phyloP scores from a whole-genome alignment of 2,329 filamentous ascomycete genomes.

The Fusarium chuoi region DNA sequence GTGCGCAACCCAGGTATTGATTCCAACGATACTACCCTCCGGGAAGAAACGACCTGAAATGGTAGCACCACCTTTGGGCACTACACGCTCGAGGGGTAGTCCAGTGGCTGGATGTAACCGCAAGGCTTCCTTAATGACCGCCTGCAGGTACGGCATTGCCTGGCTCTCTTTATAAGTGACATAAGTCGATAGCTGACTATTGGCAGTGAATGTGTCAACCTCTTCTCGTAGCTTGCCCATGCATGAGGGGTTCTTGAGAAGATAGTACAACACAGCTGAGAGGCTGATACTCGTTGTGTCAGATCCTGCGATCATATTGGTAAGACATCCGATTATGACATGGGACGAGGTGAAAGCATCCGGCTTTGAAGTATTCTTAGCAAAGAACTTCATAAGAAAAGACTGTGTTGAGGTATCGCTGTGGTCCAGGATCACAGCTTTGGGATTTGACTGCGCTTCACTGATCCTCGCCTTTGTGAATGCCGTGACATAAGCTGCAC shows the following conservation, averaged over 20 bases:
- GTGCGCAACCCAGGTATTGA: not conserved
- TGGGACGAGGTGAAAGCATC: not conserved
- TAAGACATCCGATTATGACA: not conserved
- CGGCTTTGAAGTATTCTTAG: not conserved
- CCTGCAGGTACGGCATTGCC: conserved; percentile 20
- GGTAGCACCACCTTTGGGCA: not conserved
- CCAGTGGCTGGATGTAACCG: conserved; percentile 33
- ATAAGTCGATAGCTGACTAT: not conserved
- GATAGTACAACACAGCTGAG: not conserved
- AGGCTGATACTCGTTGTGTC: not conserved
- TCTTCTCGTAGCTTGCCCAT: not conserved
- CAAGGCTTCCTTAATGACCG: conserved; percentile 32
- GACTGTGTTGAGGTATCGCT: not conserved
- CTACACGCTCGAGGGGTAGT: conserved; percentile 9
- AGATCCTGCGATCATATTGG: not conserved
- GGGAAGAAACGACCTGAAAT: not conserved
- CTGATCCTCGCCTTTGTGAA: conserved; percentile 11
- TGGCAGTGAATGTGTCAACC: not conserved
- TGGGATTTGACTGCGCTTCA: not conserved
- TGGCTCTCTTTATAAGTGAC: not conserved
- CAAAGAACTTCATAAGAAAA: not conserved
- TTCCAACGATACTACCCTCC: not conserved
- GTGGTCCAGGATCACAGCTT: not conserved
- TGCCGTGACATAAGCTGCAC: conserved; percentile 23
- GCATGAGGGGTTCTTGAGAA: not conserved